Evolutionary conservation across 2,329 filamentous ascomycete species (phyloP).

Genomic region (Venturia asperata): DNA sequence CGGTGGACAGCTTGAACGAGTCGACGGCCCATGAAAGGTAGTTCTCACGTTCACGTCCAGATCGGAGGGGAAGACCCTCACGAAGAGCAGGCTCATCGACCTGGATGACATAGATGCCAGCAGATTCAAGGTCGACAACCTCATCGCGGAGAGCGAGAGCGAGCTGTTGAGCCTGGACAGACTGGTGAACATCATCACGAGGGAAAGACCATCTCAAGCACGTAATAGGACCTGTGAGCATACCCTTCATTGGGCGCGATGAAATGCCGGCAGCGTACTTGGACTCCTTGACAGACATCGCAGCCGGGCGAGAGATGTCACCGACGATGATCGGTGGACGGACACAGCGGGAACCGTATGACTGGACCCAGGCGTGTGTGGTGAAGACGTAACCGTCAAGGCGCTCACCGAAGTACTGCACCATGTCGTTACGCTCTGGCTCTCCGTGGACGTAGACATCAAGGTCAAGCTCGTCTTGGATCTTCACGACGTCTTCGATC

Average conservation of each 20-base stretch:
- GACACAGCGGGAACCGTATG: constrained; percentile 96
- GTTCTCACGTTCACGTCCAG: constrained; percentile 88
- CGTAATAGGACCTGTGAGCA: constrained; percentile 98
- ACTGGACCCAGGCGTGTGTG: constrained; percentile 98
- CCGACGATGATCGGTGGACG: constrained; percentile 97
- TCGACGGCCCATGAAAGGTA: constrained; percentile 98
- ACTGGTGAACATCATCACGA: constrained; percentile 99
- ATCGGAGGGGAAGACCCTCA: constrained; percentile 95
- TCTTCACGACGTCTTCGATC: constrained; percentile 88
- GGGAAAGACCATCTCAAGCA: constrained; percentile 99
- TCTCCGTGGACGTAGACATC: constrained; percentile 98
- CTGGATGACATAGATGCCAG: constrained; percentile 96
- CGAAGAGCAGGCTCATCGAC: constrained; percentile 98
- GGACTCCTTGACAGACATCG: constrained; percentile 99
- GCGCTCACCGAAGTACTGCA: constrained; percentile 99
- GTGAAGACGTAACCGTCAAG: constrained; percentile 97
- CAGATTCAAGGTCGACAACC: constrained; percentile 94
- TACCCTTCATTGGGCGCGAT: constrained; percentile 99
- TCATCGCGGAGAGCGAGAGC: constrained; percentile 97
- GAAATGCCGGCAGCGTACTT: constrained; percentile 96
- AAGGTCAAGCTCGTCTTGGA: constrained; percentile 95
- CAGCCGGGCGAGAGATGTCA: constrained; percentile 91
- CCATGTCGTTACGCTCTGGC: constrained; percentile 99
- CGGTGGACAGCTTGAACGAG: constrained; percentile 92
- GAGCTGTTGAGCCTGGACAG: constrained; percentile 96